Percentiles rank a stretch among this genome's conserved stretches.
Conservation (phyloP, 805 yeast genomes). For the Wickerhamiella musiphila region DNA sequence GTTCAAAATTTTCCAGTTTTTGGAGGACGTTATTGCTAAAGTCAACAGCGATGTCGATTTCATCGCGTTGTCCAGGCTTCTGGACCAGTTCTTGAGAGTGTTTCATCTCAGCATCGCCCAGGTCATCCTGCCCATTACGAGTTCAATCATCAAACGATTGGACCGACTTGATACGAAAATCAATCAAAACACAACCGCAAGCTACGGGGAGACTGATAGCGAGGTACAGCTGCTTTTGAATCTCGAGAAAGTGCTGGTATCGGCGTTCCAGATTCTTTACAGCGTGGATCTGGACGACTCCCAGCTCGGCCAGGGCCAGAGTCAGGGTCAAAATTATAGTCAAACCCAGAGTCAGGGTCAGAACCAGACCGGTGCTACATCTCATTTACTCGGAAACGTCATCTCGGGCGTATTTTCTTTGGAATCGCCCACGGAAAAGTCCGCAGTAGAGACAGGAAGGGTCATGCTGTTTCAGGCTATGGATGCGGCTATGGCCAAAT, state of each 20-base stretch:
- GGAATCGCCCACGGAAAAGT: constrained; percentile 39
- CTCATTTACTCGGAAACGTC: constrained; percentile 32
- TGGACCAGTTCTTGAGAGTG: constrained; percentile 34
- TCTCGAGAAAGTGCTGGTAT: constrained; percentile 3
- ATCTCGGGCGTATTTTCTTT: constrained; percentile 63
- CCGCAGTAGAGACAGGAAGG: constrained; percentile 35
- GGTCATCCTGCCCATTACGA: constrained; percentile 31
- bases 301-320: background rate
- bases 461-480: constrained; percentile 8
- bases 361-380: no score
- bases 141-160: constrained; percentile 1
- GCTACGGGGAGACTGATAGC: constrained; percentile 1
- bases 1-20: constrained; percentile 12
- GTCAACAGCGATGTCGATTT: constrained; percentile 32
- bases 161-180: constrained; percentile 1
- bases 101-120: constrained; percentile 37
- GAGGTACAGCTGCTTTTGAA: constrained; percentile 3
- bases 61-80: constrained; percentile 32
- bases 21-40: constrained; percentile 25
- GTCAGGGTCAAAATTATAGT: no score
- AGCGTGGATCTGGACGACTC: constrained; percentile 3
- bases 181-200: no score
- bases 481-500: constrained; percentile 7
- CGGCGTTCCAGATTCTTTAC: constrained; percentile 5
- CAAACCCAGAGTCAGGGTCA: no score